These are phyloP conservation scores for Hypseocharis bilobata DNA, from an alignment of 441 rosid species.

Conservation along the genomic window DNA sequence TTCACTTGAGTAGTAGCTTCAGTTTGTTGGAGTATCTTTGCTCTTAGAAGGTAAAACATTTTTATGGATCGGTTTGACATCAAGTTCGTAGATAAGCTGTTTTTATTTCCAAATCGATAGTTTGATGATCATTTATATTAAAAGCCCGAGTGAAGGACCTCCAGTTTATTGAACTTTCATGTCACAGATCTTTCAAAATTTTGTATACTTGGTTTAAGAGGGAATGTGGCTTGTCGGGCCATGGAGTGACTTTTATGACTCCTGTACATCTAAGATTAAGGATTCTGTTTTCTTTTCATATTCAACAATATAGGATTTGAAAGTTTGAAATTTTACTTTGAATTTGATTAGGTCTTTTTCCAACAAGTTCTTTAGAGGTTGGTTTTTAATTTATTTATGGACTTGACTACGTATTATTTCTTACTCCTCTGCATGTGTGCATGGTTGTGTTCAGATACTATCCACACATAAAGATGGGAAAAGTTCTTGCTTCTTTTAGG, in stretches of 20 bases:
- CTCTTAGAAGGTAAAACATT: neutral
- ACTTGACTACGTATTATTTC: neutral
- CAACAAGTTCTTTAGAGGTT: neutral
- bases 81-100: neutral
- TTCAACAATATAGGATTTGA: neutral
- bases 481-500: neutral
- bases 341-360: neutral
- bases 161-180: neutral
- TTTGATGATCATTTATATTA: neutral
- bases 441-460: neutral
- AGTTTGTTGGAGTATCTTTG: neutral
- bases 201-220: neutral
- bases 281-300: neutral
- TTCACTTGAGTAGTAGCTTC: neutral
- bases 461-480: neutral
- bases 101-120: neutral
- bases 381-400: neutral
- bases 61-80: neutral
- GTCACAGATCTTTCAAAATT: neutral
- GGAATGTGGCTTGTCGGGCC: neutral
- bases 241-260: neutral
- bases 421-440: neutral
- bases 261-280: neutral
- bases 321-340: neutral
- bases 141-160: neutral